Percentiles rank a stretch among this genome's conserved stretches.
Evolutionary conservation across 495 filamentous ascomycete species (phyloP).

Genomic region (Lentithecium fluviatile): DNA sequence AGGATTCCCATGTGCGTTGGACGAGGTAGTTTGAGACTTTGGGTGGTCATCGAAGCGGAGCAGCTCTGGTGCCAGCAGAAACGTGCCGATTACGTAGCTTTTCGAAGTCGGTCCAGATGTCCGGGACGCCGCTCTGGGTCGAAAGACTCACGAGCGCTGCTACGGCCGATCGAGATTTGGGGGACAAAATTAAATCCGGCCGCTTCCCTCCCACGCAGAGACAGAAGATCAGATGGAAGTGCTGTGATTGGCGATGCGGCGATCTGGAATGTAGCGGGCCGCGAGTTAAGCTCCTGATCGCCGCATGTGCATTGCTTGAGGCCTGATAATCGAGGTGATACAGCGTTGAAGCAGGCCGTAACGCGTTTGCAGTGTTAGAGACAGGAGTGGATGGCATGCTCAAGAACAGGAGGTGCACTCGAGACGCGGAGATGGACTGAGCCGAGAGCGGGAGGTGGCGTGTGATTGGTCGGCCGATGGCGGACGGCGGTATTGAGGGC

Average conservation of each 20-base stretch:
- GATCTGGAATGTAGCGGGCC: neutral
- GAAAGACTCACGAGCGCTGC: no score
- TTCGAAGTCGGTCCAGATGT: no score
- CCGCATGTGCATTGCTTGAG: neutral
- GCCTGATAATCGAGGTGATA: conserved; percentile 18
- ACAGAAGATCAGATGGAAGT: neutral
- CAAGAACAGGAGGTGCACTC: conserved; percentile 11
- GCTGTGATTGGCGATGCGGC: conserved; percentile 11
- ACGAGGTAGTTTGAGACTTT: neutral
- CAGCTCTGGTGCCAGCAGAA: neutral
- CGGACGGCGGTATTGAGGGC: neutral
- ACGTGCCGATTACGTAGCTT: no score
- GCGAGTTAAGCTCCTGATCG: conserved; percentile 2
- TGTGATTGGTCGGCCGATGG: neutral
- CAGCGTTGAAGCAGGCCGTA: conserved; percentile 18
- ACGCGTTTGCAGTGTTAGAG: conserved; percentile 16
- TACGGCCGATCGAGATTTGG: no score
- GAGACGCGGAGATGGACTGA: conserved; percentile 10
- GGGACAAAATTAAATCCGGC: no score
- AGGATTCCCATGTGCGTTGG: neutral
- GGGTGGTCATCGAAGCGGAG: neutral
- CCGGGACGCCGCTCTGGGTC: no score
- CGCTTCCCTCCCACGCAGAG: no score
- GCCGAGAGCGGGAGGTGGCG: neutral
- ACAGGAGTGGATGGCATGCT: neutral